Percentiles rank a stretch among this genome's conserved stretches.
Evolutionary conservation across 768 basidiomycete genomes (phyloP).

Genomic region (Chalciporus piperatus): DNA sequence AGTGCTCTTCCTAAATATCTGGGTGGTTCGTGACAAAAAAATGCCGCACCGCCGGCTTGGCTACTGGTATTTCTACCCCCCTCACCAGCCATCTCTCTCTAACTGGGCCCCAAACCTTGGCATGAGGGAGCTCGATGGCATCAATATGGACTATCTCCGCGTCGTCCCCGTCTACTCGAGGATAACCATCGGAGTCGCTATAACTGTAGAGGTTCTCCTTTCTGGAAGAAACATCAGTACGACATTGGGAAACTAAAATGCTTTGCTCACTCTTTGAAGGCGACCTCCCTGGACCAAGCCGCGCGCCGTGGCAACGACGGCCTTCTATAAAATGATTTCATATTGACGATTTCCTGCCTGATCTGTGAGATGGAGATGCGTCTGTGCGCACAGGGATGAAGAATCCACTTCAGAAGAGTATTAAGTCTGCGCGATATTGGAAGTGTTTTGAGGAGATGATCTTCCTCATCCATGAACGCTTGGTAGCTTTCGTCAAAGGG

Average conservation of each 20-base stretch:
- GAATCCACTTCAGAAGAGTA: conserved; percentile 12
- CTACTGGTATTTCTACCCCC: neutral
- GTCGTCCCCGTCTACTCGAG: neutral
- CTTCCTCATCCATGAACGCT: neutral
- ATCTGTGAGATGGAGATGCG: conserved; percentile 20
- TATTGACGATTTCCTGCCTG: conserved; percentile 9
- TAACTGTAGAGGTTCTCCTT: too few relatives aligned
- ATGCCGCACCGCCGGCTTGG: neutral
- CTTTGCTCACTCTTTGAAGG: neutral
- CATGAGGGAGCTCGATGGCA: neutral
- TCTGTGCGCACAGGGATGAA: conserved; percentile 9
- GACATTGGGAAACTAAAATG: neutral
- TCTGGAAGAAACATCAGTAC: neutral
- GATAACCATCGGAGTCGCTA: neutral
- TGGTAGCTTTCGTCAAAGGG: neutral
- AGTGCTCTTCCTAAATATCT: too few relatives aligned
- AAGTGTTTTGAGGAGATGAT: conserved; percentile 1
- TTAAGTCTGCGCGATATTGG: conserved; percentile 11
- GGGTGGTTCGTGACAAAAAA: neutral
- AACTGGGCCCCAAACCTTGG: neutral
- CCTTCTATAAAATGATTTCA: conserved; percentile 14
- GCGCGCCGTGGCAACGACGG: neutral
- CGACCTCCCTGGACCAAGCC: neutral
- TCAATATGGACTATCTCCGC: neutral
- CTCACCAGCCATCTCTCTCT: neutral